phyloP scores from a whole-genome alignment of 73 alveolate genomes.

The Uronychia binucleata region DNA sequence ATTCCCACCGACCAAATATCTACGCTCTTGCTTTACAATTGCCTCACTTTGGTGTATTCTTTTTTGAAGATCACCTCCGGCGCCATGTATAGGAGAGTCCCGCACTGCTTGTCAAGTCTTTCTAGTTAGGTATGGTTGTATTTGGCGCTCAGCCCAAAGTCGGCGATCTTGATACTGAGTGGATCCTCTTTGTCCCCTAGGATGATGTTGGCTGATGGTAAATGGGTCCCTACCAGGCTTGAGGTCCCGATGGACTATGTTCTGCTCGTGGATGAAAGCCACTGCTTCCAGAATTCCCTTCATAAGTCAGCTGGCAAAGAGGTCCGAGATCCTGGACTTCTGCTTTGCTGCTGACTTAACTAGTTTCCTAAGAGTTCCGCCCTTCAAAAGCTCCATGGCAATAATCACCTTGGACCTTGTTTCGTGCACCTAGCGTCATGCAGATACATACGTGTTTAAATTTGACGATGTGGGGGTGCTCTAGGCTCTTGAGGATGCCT shows the following conservation, averaged over 20 bases:
- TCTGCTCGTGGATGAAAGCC: constrained; percentile 74
- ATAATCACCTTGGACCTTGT: constrained; percentile 18
- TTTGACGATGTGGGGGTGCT: constrained; percentile 54
- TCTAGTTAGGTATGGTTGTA: constrained; percentile 22
- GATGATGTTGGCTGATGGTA: constrained; percentile 27
- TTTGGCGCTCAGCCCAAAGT: constrained; percentile 50
- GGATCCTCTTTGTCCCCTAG: constrained; percentile 35
- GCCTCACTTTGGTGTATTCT: constrained; percentile 49
- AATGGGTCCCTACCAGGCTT: constrained; percentile 64
- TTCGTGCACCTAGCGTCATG: constrained; percentile 20
- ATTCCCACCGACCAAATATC: constrained; percentile 84
- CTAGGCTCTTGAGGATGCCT: constrained; percentile 22
- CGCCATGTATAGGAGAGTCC: constrained; percentile 78
- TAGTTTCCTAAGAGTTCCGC: constrained; percentile 63
- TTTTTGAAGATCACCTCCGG: constrained; percentile 75
- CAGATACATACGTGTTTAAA: constrained; percentile 22
- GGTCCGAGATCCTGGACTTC: constrained; percentile 48
- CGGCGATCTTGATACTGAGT: constrained; percentile 42
- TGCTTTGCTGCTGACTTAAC: background rate
- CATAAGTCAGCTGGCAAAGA: constrained; percentile 68
- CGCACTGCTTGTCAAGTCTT: constrained; percentile 55
- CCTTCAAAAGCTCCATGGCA: constrained; percentile 43
- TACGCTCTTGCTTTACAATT: constrained; percentile 38
- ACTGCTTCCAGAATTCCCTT: constrained; percentile 74
- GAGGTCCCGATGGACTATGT: constrained; percentile 82